Conservation (phyloP, 2,329 filamentous ascomycete genomes). For the Aspergillus novoparasiticus region DNA sequence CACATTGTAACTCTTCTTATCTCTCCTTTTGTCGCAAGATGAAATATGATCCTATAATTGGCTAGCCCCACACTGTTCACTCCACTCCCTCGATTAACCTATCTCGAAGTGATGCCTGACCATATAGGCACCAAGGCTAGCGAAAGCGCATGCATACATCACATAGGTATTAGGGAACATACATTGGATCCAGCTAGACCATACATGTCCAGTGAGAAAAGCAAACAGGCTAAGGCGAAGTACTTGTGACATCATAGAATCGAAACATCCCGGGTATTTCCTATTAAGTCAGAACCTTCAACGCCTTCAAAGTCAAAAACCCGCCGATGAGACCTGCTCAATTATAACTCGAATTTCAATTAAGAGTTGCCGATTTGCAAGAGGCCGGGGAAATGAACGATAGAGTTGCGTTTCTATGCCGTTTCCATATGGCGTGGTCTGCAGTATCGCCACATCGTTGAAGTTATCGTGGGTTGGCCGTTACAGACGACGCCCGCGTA, state of each 20-base stretch:
- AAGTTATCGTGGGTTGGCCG: background rate
- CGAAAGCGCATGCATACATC: background rate
- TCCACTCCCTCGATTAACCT: background rate
- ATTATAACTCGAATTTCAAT: background rate
- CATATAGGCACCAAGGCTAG: background rate
- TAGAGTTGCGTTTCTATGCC: background rate
- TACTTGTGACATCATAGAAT: background rate
- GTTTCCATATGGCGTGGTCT: background rate
- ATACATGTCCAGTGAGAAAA: background rate
- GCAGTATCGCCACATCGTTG: background rate
- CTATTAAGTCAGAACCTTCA: slow-evolving; percentile 5
- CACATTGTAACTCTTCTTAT: background rate
- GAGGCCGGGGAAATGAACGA: background rate
- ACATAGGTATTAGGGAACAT: background rate
- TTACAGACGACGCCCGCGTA: background rate
- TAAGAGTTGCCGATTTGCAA: background rate
- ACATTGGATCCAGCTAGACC: background rate
- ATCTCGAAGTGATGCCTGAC: background rate
- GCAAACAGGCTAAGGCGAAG: background rate
- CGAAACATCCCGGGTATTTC: slow-evolving; percentile 13
- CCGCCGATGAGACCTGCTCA: slow-evolving; percentile 17
- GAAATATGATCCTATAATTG: background rate
- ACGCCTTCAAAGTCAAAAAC: slow-evolving; percentile 3
- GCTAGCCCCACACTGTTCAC: background rate
- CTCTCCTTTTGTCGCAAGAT: background rate